Evolutionary conservation across 78 protist genomes (phyloP).

Genomic region (Planoprotostelium fungivorum): DNA sequence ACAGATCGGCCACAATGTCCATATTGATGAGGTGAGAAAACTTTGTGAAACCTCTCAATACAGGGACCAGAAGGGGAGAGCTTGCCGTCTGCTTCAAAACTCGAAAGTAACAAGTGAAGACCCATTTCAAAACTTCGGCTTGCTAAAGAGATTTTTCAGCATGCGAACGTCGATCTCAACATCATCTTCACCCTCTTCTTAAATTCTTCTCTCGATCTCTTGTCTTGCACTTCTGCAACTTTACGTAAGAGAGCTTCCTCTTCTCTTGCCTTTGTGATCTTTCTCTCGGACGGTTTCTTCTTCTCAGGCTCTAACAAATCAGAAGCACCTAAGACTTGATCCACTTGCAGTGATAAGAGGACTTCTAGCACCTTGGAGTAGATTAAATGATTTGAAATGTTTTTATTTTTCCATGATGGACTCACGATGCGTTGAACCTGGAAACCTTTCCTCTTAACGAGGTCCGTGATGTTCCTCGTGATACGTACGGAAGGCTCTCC

Average conservation of each 20-base stretch:
- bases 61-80: constrained; percentile 27
- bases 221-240: neutral
- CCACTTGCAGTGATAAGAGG: neutral
- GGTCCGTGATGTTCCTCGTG: constrained; percentile 21
- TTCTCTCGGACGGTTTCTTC: neutral
- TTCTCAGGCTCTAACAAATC: neutral
- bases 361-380: neutral
- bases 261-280: neutral
- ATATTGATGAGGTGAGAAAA: constrained; percentile 42
- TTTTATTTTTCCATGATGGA: no score
- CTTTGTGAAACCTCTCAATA: constrained; percentile 41
- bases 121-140: constrained; percentile 48
- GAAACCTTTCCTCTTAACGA: constrained; percentile 12
- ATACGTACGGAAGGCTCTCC: constrained; percentile 39
- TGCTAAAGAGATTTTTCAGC: constrained; percentile 4
- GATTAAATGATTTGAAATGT: neutral
- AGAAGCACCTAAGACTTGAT: neutral
- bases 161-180: neutral
- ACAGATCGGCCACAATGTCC: constrained; percentile 35
- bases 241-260: neutral
- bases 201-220: neutral
- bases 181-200: neutral
- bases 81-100: constrained; percentile 40
- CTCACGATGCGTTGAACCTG: neutral
- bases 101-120: constrained; percentile 46